Evolutionary conservation across 2,329 filamentous ascomycete genomes (phyloP).

Genomic region (Sporothrix variecibatus): DNA sequence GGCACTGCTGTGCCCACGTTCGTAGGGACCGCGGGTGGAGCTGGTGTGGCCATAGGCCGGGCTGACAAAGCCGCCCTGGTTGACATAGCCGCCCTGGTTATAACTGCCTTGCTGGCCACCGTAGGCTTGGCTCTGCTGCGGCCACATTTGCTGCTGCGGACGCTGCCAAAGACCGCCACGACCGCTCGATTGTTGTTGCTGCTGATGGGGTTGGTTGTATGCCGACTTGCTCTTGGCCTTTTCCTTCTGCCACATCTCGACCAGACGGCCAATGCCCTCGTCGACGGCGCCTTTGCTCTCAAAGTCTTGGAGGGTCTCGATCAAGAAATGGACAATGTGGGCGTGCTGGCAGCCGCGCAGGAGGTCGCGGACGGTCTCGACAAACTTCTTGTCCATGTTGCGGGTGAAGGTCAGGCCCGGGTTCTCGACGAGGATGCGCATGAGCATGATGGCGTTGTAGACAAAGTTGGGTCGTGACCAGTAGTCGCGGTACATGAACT

Average conservation of each 20-base stretch:
- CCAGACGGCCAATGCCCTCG: conserved; percentile 68
- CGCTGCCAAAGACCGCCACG: conserved; percentile 26
- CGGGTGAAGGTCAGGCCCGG: conserved; percentile 88
- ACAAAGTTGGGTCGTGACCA: conserved; percentile 68
- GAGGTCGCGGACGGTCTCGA: conserved; percentile 72
- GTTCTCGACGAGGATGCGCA: conserved; percentile 89
- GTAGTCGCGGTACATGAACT: conserved; percentile 76
- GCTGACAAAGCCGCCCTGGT: not conserved
- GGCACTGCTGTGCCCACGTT: conserved; percentile 48
- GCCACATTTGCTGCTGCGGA: conserved; percentile 19
- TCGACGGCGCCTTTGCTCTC: conserved; percentile 72
- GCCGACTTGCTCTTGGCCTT: conserved; percentile 65
- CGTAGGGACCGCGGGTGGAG: conserved; percentile 34
- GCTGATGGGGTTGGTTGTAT: conserved; percentile 32
- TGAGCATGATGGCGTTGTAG: conserved; percentile 95
- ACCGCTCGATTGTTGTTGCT: not conserved
- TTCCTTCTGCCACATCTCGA: conserved; percentile 88
- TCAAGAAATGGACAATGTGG: conserved; percentile 79
- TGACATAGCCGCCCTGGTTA: conserved; percentile 6
- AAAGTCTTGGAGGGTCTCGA: conserved; percentile 82
- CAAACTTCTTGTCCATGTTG: conserved; percentile 84
- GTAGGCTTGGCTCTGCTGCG: not conserved
- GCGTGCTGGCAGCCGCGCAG: conserved; percentile 70
- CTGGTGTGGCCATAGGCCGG: conserved; percentile 35
- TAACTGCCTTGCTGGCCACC: conserved; percentile 18